Base-by-base conservation (phyloP, 352 stramenopile species). In the Saprolegnia parasitica region DNA sequence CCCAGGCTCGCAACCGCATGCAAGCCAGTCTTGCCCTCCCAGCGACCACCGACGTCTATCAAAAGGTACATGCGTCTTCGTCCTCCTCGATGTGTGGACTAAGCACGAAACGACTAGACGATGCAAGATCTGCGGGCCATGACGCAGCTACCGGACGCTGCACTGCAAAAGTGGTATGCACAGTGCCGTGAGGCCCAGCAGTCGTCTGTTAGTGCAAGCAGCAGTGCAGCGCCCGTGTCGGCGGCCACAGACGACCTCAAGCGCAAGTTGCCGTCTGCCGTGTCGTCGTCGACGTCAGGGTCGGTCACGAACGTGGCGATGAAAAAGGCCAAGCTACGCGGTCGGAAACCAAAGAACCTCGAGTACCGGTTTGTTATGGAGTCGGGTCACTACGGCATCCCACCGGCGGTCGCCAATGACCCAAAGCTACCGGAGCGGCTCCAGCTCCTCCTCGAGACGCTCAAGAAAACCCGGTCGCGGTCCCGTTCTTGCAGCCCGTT, bases 401-500 rank as follows among this genome's bases (percentile, higher is more conserved):
- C 72, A 20, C 72, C 71, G 0, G 26, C 67, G 74, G 74, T 76
- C 77, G 75, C 37, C 15, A 58, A 77, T 9, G 87, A 95, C 71
- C 32, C 78, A 26, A 89, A 81, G 9, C 24, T 93, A 4, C 66
- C 72, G 13, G 67, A 73, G 18, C 83, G 87, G 4, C 74, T 95
- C 47, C 77, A 90, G 50, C 46, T 78, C n/a, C 79, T 95, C 16
- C 39, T 95, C 13, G 67, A 77, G 21, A 81, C 80, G 29, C 54
- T 95, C 47, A 50, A 92, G 40, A 79, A 81, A 86, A 89, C 56
- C 81, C 89, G 37, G 54, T 94, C 42, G 81, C 87, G 18, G 23
- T 80, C 32, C 76, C 87, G 35, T 95, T 95, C 65, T 74, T 81
- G 0, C 71, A 80, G 5, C 87, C 87, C 5, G 87, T 95, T 58